phyloP scores from a whole-genome alignment of 371 early-diverging fungal species.

The Rhizomucor pusillus region DNA sequence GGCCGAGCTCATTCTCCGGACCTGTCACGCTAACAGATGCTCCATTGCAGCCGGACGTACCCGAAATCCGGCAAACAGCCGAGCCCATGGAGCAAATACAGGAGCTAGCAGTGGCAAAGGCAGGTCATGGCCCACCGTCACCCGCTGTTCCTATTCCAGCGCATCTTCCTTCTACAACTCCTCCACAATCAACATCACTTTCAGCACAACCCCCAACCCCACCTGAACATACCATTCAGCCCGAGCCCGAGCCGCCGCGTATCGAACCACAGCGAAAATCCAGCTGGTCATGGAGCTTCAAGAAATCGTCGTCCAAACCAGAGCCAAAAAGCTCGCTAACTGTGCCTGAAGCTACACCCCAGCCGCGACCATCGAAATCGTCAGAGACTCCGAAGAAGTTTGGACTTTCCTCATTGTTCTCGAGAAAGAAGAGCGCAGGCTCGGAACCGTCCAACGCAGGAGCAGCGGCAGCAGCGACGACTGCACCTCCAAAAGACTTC shows the following conservation, averaged over 20 bases:
- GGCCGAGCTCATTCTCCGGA: slow-evolving; percentile 7
- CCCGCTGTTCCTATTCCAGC: not conserved
- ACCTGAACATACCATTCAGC: not conserved
- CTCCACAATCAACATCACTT: slow-evolving; percentile 3
- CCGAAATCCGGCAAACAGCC: not conserved
- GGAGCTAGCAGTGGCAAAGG: slow-evolving; percentile 1
- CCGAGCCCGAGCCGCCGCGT: not conserved
- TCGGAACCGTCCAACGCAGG: too few relatives aligned
- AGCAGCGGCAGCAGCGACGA: not conserved
- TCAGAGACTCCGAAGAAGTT: slow-evolving; percentile 6
- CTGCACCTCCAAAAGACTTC: slow-evolving; percentile 44
- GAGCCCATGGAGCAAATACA: not conserved
- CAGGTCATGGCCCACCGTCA: not conserved
- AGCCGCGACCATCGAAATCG: slow-evolving; percentile 11
- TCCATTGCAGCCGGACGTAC: not conserved
- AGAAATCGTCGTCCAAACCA: slow-evolving; percentile 12
- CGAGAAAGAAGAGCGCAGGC: slow-evolving; percentile 8
- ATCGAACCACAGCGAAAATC: slow-evolving; percentile 13
- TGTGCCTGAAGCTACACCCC: slow-evolving; percentile 4
- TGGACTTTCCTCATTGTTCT: slow-evolving; percentile 22
- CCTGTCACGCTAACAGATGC: slow-evolving; percentile 5
- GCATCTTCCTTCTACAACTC: slow-evolving; percentile 3
- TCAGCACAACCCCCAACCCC: slow-evolving; percentile 2
- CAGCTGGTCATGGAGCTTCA: slow-evolving; percentile 23
- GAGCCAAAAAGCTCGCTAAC: slow-evolving; percentile 1